phyloP scores from a whole-genome alignment of 768 basidiomycete genomes.

The Rhizopogon vesiculosus region DNA sequence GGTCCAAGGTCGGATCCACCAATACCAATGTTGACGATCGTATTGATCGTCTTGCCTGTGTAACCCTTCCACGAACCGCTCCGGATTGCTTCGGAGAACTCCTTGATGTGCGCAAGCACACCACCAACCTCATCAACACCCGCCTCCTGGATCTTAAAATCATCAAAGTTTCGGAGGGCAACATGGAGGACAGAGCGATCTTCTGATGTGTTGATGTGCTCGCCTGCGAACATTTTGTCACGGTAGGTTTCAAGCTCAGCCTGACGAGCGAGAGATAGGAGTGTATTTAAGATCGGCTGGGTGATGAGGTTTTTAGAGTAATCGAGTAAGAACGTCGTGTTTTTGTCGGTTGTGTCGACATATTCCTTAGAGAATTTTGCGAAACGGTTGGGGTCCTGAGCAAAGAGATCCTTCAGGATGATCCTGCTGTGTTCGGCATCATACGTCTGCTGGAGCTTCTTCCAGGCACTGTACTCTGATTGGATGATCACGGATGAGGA shows the following conservation, averaged over 20 bases:
- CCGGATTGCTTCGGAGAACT: constrained; percentile 81
- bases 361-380: constrained; percentile 79
- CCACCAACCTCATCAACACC: constrained; percentile 79
- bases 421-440: constrained; percentile 67
- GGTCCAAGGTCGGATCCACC: constrained; percentile 98
- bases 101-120: constrained; percentile 88
- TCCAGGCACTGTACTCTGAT: constrained; percentile 85
- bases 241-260: constrained; percentile 80
- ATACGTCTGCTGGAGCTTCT: constrained; percentile 84
- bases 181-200: constrained; percentile 96
- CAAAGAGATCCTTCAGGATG: constrained; percentile 90
- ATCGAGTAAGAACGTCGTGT: constrained; percentile 85
- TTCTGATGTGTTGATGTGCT: constrained; percentile 98
- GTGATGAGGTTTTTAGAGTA: constrained; percentile 97
- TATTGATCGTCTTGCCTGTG: constrained; percentile 90
- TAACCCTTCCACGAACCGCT: constrained; percentile 94
- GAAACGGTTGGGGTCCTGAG: constrained; percentile 83
- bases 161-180: constrained; percentile 77
- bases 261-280: constrained; percentile 80
- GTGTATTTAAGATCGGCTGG: constrained; percentile 70
- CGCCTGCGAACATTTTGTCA: constrained; percentile 92
- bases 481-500: constrained; percentile 1
- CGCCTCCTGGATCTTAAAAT: constrained; percentile 74
- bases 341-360: constrained; percentile 56
- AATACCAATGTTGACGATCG: constrained; percentile 98